Percentiles rank a stretch among this genome's conserved stretches.
Evolutionary conservation across 1,284 basidiomycete species (phyloP).

Genomic region (Ganoderma boninense): DNA sequence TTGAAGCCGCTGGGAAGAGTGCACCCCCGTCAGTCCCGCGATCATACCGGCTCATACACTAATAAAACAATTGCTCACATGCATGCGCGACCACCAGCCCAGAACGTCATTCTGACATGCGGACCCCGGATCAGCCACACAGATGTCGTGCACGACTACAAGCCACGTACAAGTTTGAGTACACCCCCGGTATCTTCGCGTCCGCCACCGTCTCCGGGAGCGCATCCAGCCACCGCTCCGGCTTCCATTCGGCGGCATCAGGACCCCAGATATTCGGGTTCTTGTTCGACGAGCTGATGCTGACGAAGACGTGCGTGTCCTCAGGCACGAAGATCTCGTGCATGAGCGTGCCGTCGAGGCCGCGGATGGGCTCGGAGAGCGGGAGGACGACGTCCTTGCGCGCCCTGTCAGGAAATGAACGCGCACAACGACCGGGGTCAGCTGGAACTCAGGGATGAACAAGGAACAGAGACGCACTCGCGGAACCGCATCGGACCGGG

Average conservation of each 20-base stretch:
- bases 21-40: conserved; percentile 10
- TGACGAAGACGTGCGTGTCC: conserved; percentile 16
- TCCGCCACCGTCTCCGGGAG: conserved; percentile 15
- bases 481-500: conserved; percentile 46
- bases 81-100: conserved; percentile 8
- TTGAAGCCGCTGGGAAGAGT: conserved; percentile 9
- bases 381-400: conserved; percentile 14
- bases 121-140: too few relatives aligned
- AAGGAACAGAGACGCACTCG: conserved; percentile 28
- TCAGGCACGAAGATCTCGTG: conserved; percentile 20
- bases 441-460: too few relatives aligned
- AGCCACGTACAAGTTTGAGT: conserved; percentile 33
- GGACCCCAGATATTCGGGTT: conserved; percentile 52
- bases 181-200: conserved; percentile 24
- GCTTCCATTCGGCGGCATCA: conserved; percentile 22
- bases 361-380: conserved; percentile 15
- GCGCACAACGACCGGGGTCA: neutral
- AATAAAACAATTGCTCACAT: conserved; percentile 17
- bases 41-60: conserved; percentile 10
- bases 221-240: conserved; percentile 19
- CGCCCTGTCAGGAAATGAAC: neutral
- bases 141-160: too few relatives aligned
- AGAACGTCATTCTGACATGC: conserved; percentile 1
- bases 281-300: conserved; percentile 17
- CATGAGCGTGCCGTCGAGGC: conserved; percentile 11